Evolutionary conservation across 805 yeast species (phyloP), one percentile per base, ranked within the genome.

Genomic region (Candida vartiovaarae): DNA sequence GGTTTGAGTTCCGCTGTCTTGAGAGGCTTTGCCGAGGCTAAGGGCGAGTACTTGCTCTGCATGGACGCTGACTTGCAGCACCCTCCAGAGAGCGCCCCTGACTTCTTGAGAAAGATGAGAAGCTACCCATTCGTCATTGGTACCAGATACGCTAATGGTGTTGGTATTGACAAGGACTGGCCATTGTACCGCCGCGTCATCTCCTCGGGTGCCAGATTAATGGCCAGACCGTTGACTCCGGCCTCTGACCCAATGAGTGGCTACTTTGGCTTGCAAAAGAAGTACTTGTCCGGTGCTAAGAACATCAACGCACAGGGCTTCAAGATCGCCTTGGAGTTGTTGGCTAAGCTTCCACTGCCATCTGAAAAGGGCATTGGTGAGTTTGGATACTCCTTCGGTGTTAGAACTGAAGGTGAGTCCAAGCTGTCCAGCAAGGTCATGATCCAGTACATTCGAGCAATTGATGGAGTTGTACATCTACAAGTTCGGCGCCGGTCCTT

Each of bases 21-120:
- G 51, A 65, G 64, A 51, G 78, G 78, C 11, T 72, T 72, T 55
- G 51, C 60, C 37, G 76, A 69, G 40, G 68, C 74, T 28, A 57
- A 68, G 42, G 78, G 78, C 51, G 67, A 69, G 39, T 69, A 71
- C 49, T 50, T 72, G 44, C 62, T 72, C 34, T 72, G 78, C 53
- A 72, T 72, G 77, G 78, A 72, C 55, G 78, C 78, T 25, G 78
- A 72, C 56, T 61, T 72, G 43, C 75, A 72, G 56, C 77, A 73
- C 53, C 78, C 77, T 36, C 78, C 78, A 30, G 78, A 73, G 54
- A 61, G 66, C 44, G 76, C 71, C 8, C 77, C 77, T 40, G 65
- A 62, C 29, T 55, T 73, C 46, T 61, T 73, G 38, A 64, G 66
- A 40, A 57, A 66, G 7, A 54, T 73, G 48, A 65, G 63, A 54